These are phyloP conservation scores for Tricholoma sp. DNA, from an alignment of 768 basidiomycete species.

Conservation along the genomic window DNA sequence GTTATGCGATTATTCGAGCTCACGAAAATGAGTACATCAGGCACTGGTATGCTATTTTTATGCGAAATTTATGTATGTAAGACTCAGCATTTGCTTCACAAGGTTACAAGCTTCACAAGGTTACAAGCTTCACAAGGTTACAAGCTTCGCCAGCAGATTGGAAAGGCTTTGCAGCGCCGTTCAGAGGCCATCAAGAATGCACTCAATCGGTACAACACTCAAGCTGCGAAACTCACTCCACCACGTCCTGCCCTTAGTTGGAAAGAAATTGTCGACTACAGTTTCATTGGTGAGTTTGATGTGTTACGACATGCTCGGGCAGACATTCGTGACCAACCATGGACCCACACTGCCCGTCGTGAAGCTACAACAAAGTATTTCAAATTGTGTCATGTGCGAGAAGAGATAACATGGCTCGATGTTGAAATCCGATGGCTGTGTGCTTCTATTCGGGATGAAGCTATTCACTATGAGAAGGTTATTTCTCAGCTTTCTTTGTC, in stretches of 20 bases:
- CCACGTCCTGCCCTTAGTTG: constrained; percentile 16
- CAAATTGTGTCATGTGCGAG: background rate
- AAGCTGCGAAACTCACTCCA: constrained; percentile 14
- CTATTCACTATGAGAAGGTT: background rate
- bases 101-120: no score
- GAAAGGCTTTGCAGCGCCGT: background rate
- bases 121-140: no score
- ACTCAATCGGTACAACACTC: constrained; percentile 17
- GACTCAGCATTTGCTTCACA: no score
- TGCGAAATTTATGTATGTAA: background rate
- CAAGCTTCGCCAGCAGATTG: background rate
- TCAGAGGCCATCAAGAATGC: constrained; percentile 13
- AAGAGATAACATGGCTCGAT: background rate
- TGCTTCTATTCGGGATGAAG: background rate
- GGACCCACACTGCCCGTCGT: background rate
- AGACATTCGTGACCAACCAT: background rate
- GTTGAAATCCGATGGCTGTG: no score
- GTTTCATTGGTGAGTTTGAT: background rate
- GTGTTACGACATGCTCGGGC: background rate
- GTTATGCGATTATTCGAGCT: constrained; percentile 19
- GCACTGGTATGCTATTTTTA: constrained; percentile 13
- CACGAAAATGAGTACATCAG: constrained; percentile 6
- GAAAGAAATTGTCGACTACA: constrained; percentile 19
- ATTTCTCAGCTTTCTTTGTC: background rate
- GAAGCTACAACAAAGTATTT: background rate